Base-by-base conservation (phyloP, 257 asterid species). In the Cruciata laevipes region DNA sequence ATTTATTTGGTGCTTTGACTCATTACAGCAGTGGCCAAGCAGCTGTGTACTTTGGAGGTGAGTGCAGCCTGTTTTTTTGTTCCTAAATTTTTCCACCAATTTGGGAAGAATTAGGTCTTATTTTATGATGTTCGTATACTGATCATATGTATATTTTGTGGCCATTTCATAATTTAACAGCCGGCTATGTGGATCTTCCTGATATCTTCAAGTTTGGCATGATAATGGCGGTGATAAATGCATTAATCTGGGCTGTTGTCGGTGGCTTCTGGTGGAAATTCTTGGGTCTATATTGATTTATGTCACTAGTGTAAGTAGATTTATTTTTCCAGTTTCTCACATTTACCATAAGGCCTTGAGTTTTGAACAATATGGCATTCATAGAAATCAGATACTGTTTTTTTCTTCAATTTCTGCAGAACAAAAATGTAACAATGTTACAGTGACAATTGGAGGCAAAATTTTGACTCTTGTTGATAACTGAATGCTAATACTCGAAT, bases 11-110 rank as follows among this genome's bases (percentile, higher is more conserved):
- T 66, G 90, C 98, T 73, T 86, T 91, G 88, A 82, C 98, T 4
- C 98, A 91, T 84, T 91, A 91, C 71, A 91, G 98, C 82, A 91
- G 98, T 71, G 98, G 98, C 30, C 98, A 89, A 78, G 96, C 98
- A 61, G 98, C 98, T 65, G 95, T 91, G 12, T 89, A 89, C 81
- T 91, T 85, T 57, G 98, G 98, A 82, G 98, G 98, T 91, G 82
- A 71, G 20, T 4, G 68, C 51, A 58, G 17, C 57, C 40, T 47
- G 27, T 56, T 21, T 42, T 13, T n/a, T 35, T 35, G 44, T 13
- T 53, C 65, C 24, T 60, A 17, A 21, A 53, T 60, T 62, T 47
- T 65, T 7, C 30, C 9, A 56, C 32, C 17, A 30, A 38, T 66
- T 14, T 27, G 67, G 18, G 60, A 47, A 66, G 18, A 21, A 37